Conservation (phyloP, 352 stramenopile species). For the Globisporangium megalacanthum region DNA sequence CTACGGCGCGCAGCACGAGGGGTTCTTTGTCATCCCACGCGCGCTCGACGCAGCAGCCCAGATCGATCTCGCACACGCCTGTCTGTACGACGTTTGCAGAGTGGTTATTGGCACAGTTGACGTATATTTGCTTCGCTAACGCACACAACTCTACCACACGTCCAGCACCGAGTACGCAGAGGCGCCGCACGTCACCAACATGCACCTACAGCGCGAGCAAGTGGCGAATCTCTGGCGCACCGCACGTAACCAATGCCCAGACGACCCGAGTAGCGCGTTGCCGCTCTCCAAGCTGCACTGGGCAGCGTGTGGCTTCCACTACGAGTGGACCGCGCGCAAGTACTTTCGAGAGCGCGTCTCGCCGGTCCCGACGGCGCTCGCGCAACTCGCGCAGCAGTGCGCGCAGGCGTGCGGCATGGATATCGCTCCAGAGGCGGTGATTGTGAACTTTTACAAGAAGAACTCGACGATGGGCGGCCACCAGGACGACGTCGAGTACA, state of each 20-base stretch:
- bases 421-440: constrained; percentile 58
- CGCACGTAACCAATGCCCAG: constrained; percentile 26
- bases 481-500: constrained; percentile 81
- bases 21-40: constrained; percentile 65
- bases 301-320: constrained; percentile 69
- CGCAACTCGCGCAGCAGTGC: constrained; percentile 31
- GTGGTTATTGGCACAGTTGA: no score
- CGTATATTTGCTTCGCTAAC: no score
- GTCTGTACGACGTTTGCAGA: constrained; percentile 33
- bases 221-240: constrained; percentile 46
- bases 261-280: constrained; percentile 31
- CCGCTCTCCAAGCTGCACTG: constrained; percentile 66
- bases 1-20: constrained; percentile 37
- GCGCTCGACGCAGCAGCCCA: constrained; percentile 46
- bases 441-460: constrained; percentile 83
- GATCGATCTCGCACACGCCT: constrained; percentile 43
- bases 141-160: background rate
- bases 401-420: constrained; percentile 50
- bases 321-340: constrained; percentile 74
- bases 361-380: constrained; percentile 36
- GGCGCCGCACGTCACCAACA: constrained; percentile 70
- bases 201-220: constrained; percentile 60
- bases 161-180: constrained; percentile 63
- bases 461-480: constrained; percentile 77
- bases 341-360: constrained; percentile 60